phyloP scores from a whole-genome alignment of 1,284 basidiomycete genomes.

The Chalciporus sp. region DNA sequence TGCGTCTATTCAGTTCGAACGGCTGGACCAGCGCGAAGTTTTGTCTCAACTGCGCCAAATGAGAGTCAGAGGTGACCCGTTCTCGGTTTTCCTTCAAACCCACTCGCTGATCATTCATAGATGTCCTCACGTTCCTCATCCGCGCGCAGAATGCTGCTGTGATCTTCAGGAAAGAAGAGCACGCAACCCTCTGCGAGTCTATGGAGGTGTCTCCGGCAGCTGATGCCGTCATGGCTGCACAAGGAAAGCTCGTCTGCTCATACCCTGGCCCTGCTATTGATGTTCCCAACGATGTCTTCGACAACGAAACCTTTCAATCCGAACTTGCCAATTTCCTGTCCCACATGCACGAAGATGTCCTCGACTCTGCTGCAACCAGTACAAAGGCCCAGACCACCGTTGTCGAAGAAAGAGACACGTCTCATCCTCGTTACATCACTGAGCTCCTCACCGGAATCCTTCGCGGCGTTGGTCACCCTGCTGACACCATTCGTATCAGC shows the following conservation, averaged over 20 bases:
- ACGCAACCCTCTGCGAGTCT: conserved; percentile 33
- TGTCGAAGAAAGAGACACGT: conserved; percentile 29
- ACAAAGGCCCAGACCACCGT: conserved; percentile 19
- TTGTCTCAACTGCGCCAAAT: conserved; percentile 17
- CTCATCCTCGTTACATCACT: conserved; percentile 38
- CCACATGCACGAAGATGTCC: conserved; percentile 28
- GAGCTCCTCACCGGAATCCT: conserved; percentile 39
- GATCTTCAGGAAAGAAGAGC: conserved; percentile 30
- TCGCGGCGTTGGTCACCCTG: conserved; percentile 26
- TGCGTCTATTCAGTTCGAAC: conserved; percentile 5
- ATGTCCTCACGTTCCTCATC: conserved; percentile 31
- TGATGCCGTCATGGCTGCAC: conserved; percentile 25
- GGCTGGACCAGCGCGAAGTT: conserved; percentile 3
- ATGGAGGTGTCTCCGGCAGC: conserved; percentile 36
- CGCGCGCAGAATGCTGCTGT: conserved; percentile 41
- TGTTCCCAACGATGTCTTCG: conserved; percentile 18
- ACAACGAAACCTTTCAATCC: conserved; percentile 19
- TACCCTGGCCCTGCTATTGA: conserved; percentile 37
- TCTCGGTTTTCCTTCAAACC: neutral
- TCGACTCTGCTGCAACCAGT: conserved; percentile 17
- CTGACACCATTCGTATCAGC: conserved; percentile 24
- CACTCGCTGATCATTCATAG: conserved; percentile 11
- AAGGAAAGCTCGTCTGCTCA: conserved; percentile 39
- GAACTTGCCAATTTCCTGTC: conserved; percentile 34
- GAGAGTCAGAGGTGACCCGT: conserved; percentile 16